These are phyloP conservation scores for Saccharomyces eubayanus DNA, from an alignment of 805 yeast species.

Conservation along the genomic window DNA sequence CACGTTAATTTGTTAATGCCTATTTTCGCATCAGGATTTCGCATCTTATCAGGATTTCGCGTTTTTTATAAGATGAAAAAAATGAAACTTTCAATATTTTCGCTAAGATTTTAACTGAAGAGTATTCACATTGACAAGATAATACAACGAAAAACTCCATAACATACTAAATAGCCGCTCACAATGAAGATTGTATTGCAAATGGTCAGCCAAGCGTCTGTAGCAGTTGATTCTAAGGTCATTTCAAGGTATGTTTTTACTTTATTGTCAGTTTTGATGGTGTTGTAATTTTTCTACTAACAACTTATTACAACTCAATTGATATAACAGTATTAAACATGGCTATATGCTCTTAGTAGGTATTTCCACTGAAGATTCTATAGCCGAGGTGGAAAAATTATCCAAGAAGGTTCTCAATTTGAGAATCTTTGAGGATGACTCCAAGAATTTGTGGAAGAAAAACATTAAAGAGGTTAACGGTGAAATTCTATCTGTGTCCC, in stretches of 20 bases:
- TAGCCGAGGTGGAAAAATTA: conserved; percentile 60
- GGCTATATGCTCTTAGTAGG: conserved; percentile 85
- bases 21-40: background rate
- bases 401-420: conserved; percentile 59
- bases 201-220: conserved; percentile 82
- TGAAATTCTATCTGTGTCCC: conserved; percentile 79
- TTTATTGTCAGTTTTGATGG: background rate
- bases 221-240: conserved; percentile 62
- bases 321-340: conserved; percentile 39
- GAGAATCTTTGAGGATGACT: conserved; percentile 67
- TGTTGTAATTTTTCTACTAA: background rate
- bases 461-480: conserved; percentile 57
- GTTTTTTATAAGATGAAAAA: background rate
- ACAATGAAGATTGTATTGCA: conserved; percentile 85
- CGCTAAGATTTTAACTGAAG: no score
- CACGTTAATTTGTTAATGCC: background rate
- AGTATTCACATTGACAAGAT: background rate
- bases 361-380: conserved; percentile 66
- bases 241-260: conserved; percentile 47
- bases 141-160: background rate
- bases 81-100: background rate
- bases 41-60: background rate
- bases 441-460: conserved; percentile 70
- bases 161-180: background rate
- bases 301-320: background rate